phyloP scores from a whole-genome alignment of 2,329 filamentous ascomycete species.

The Parastagonospora nodorum region DNA sequence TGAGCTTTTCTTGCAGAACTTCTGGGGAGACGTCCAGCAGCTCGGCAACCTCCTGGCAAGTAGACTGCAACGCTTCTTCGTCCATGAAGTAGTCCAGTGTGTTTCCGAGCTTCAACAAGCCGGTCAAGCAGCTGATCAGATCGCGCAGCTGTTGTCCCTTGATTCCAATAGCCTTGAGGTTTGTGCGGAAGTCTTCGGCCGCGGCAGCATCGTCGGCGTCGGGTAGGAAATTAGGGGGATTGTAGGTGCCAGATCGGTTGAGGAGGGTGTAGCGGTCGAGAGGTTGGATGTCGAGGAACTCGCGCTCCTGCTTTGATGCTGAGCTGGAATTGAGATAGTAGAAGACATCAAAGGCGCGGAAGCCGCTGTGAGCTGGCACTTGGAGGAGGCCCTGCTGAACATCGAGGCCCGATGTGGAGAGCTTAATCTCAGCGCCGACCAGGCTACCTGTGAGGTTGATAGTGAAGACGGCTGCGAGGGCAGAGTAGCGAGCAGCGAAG shows the following conservation, averaged over 20 bases:
- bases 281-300: constrained; percentile 81
- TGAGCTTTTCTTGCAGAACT: constrained; percentile 75
- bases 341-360: constrained; percentile 95
- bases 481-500: constrained; percentile 78
- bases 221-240: constrained; percentile 84
- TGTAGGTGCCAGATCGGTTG: constrained; percentile 81
- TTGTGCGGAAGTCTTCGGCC: constrained; percentile 88
- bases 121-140: constrained; percentile 83
- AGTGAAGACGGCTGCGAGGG: constrained; percentile 79
- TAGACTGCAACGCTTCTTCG: constrained; percentile 79
- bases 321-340: constrained; percentile 95
- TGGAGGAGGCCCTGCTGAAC: constrained; percentile 78
- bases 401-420: constrained; percentile 89
- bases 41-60: constrained; percentile 87
- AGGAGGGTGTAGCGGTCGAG: constrained; percentile 79
- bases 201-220: constrained; percentile 91
- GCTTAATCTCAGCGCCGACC: constrained; percentile 72
- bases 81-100: constrained; percentile 85
- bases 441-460: constrained; percentile 81
- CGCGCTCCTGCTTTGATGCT: constrained; percentile 84
- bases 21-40: constrained; percentile 88
- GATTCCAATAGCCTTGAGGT: constrained; percentile 90
- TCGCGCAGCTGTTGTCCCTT: constrained; percentile 82
- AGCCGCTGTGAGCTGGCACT: constrained; percentile 78
- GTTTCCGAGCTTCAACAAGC: constrained; percentile 88